Conservation (phyloP, 1,284 basidiomycete genomes). For the Trichosporon asahii region DNA sequence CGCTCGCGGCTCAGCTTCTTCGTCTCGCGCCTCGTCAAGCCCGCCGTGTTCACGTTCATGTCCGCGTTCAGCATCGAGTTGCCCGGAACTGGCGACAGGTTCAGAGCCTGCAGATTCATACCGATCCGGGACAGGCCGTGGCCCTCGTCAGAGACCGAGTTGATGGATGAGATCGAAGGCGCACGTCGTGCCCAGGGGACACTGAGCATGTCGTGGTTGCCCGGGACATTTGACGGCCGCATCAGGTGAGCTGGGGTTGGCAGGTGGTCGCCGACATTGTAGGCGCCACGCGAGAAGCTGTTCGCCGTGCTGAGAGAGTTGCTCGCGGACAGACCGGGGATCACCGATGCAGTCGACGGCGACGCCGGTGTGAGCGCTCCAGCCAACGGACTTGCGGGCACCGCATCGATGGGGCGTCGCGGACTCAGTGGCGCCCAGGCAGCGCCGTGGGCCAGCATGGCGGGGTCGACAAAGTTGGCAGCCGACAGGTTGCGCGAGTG, state of each 20-base stretch:
- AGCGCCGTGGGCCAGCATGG: not conserved
- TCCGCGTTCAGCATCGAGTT: conserved; percentile 3
- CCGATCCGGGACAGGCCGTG: conserved; percentile 1
- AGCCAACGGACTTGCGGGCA: not conserved
- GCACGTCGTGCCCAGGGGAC: not conserved
- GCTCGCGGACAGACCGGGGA: not conserved
- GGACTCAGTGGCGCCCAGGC: not conserved
- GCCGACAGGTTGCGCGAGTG: not conserved
- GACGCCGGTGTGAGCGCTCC: conserved; percentile 1
- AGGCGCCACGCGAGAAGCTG: not conserved
- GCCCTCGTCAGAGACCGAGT: not conserved
- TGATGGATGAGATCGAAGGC: not conserved
- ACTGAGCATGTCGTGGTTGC: not conserved
- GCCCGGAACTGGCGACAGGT: conserved; percentile 3
- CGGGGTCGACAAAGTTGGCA: not conserved
- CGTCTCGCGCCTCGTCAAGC: conserved; percentile 2
- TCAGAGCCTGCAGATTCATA: conserved; percentile 5
- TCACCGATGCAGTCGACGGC: not conserved
- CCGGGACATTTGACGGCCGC: not conserved
- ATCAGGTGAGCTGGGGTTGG: not conserved
- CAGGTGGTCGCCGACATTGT: conserved; percentile 4
- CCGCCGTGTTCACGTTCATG: conserved; percentile 7
- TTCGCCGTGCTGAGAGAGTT: not conserved
- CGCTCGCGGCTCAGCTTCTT: conserved; percentile 7
- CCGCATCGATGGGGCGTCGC: not conserved